Base-by-base conservation (phyloP, 257 asterid species). In the Nicotiana otophora region DNA sequence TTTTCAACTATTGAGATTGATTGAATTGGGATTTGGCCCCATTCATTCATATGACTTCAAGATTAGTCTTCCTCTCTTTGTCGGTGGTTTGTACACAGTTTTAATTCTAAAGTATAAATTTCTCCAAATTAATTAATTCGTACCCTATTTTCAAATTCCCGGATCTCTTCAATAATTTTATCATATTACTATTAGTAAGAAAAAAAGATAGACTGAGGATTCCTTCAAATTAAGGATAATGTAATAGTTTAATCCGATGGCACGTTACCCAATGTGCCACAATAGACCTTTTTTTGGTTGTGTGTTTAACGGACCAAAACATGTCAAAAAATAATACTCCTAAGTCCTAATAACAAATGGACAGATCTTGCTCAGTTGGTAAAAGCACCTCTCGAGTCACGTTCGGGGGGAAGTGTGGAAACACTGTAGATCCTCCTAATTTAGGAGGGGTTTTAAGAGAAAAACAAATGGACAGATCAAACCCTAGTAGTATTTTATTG, bases 211-310 rank as follows among this genome's bases (percentile, higher is more conserved):
- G 34, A 4, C 0, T 48, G 42, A 74, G 62, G 23, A 74, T 23
- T 48, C 62, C 36, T 72, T 23, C 9, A 74, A 74, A 72, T 10
- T 54, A 63, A 61, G 10, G 67, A 82, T 26, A 48, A 90, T 87
- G 89, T 68, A 67, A 65, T 80, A 65, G 23, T 74, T 48, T 23
- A 74, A 46, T 48, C 7, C 14, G 1, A 11, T 48, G 48, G 80
- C 80, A 74, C 80, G 26, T 74, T 42, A 74, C 61, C 62, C 79
- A 23, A 48, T 33, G 39, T 48, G 62, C 62, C 26, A 48, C 34
- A 20, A 70, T 72, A 46, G 15, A 48, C 34, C 17, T 12, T 64
- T 66, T 12, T 63, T 23, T 7, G 19, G 2, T 1, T 10, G 11
- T 19, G 20, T 8, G 5, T n/a, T 60, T 60, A 7, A 60, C 10